Evolutionary conservation across 495 filamentous ascomycete genomes (phyloP).

Genomic region (Chaetomidium leptoderma): DNA sequence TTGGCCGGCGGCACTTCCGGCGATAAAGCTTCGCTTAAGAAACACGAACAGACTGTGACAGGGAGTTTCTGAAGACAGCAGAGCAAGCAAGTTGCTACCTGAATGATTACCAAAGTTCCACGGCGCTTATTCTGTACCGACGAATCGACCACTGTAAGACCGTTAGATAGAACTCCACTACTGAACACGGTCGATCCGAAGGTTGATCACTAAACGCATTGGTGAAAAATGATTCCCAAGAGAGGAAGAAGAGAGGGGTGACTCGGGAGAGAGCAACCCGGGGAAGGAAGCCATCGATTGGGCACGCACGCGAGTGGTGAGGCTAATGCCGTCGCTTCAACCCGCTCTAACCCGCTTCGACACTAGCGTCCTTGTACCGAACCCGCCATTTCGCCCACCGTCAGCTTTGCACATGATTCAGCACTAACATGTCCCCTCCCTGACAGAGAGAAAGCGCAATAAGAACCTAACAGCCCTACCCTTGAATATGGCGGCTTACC

Average conservation of each 20-base stretch:
- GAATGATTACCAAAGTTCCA: too few relatives aligned
- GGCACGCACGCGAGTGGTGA: neutral
- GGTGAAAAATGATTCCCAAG: neutral
- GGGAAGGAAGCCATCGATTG: too few relatives aligned
- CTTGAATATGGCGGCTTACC: too few relatives aligned
- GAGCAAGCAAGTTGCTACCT: too few relatives aligned
- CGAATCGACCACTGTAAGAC: neutral
- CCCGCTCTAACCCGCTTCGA: too few relatives aligned
- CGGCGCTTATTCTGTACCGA: too few relatives aligned
- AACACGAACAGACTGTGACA: too few relatives aligned
- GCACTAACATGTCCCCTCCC: neutral
- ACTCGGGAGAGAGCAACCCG: too few relatives aligned
- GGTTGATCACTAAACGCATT: neutral
- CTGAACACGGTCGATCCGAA: neutral
- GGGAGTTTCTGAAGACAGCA: too few relatives aligned
- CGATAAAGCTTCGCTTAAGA: too few relatives aligned
- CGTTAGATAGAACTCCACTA: neutral
- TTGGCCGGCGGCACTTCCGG: too few relatives aligned
- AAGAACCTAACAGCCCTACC: neutral
- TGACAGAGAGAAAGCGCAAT: neutral
- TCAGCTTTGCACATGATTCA: neutral
- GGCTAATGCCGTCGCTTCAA: too few relatives aligned
- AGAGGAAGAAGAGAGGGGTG: neutral
- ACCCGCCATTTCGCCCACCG: neutral
- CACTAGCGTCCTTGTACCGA: neutral